Evolutionary conservation across 2,329 filamentous ascomycete genomes (phyloP).

Genomic region (Aspergillus texensis): DNA sequence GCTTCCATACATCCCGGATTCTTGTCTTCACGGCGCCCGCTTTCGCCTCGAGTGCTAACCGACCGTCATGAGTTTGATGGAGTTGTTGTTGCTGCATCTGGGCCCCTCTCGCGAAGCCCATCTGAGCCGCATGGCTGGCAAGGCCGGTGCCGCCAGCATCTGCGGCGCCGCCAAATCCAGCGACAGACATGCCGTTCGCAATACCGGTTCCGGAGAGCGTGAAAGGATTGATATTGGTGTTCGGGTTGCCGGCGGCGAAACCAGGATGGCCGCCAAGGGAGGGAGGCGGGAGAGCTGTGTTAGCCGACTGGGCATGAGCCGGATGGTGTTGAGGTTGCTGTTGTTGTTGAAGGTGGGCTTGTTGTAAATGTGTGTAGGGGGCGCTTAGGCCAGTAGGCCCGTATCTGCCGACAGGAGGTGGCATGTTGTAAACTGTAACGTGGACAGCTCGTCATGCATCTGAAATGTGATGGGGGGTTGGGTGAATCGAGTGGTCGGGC

Average conservation of each 20-base stretch:
- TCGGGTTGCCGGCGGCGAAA: constrained; percentile 66
- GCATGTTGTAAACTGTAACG: constrained; percentile 48
- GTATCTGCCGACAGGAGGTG: constrained; percentile 62
- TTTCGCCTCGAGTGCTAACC: constrained; percentile 58
- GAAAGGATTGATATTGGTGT: constrained; percentile 70
- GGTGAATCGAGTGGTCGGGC: constrained; percentile 11
- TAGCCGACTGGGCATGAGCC: constrained; percentile 48
- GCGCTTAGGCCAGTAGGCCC: constrained; percentile 60
- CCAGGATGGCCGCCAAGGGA: constrained; percentile 68
- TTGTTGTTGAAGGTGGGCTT: constrained; percentile 48
- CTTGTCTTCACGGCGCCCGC: constrained; percentile 67
- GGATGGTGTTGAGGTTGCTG: constrained; percentile 47
- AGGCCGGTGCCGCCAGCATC: constrained; percentile 69
- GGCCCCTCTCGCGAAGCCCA: constrained; percentile 80
- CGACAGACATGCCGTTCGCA: constrained; percentile 60
- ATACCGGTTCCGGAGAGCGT: constrained; percentile 52
- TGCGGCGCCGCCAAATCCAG: constrained; percentile 58
- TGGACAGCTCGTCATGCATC: constrained; percentile 21
- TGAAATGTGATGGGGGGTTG: constrained; percentile 16
- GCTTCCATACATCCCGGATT: constrained; percentile 95
- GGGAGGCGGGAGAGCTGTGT: constrained; percentile 55
- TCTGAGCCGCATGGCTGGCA: constrained; percentile 82
- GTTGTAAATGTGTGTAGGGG: constrained; percentile 61
- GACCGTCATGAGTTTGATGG: constrained; percentile 54
- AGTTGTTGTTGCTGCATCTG: constrained; percentile 62